Base-by-base conservation (phyloP, 495 filamentous ascomycete genomes). In the Aspergillus bertholletiae region DNA sequence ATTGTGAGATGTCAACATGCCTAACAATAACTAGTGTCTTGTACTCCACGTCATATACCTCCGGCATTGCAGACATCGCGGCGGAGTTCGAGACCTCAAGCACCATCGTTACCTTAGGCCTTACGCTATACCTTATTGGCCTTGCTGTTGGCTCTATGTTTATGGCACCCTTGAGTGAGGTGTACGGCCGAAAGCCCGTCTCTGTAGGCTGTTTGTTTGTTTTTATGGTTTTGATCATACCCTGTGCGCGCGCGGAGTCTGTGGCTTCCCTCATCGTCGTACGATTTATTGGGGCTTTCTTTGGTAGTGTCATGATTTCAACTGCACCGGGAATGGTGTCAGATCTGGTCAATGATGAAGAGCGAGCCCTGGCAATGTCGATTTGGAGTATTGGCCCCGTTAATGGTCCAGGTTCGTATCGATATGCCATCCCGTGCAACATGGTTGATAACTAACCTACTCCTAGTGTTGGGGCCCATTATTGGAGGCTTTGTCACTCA, bases 261-360 rank as follows among this genome's bases (percentile, higher is more conserved):
- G 66, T 92, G 18, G 65, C 68, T 7, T 75, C 81, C 37, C 78
- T 94, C 39, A 76, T 95, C 9, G 69, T 87, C 3, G 78, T 85
- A 9, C 72, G 90, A 5, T 94, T 92, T 61, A 82, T 93, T 55
- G 87, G 86, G 0, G 90, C 88, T 3, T 58, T 92, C 17, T 88
- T 87, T 34, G 90, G 88, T 21, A 81, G 84, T 11, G 88, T 86
- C 32, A 86, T 92, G 80, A 81, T 96, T 17, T 82, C 84, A 4
- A 95, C 92, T 58, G 83, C 86, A 2, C 89, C 92, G 1, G 92
- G 91, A 15, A 91, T 90, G 45, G 79, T 97, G 1, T 83, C 86
- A 26, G 92, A 97, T 67, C 85, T 94, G 13, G 79, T 82, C 2
- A 91, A 90, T 61, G 83, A 87, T 51, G 77, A 89, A 26, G 77